Base-by-base conservation (phyloP, 1,284 basidiomycete genomes). In the Puccinia coronata region DNA sequence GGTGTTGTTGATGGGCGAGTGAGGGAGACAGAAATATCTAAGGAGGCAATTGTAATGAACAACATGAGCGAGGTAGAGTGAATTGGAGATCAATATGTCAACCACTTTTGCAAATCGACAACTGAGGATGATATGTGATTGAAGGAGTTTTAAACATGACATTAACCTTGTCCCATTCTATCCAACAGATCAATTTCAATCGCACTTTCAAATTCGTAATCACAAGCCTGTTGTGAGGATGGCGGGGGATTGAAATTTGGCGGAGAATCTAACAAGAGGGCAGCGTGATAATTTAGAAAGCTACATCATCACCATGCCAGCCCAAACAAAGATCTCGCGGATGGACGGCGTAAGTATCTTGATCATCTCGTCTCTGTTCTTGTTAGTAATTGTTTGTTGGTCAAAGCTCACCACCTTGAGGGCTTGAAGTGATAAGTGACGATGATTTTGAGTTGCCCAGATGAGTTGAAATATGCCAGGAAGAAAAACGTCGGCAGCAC, bases 401-500 rank as follows among this genome's bases (percentile, higher is more conserved):
- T 53, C 9, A 25, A 59, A 25, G 72, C 84, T 75, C 43, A 92
- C 92, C 89, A 99, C 97, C 87, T 98, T 98, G 53, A 98, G 88
- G 16, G 96, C 93, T 84, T 98, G 93, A 67, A 99, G 89, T 20
- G 95, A 91, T 25, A 98, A 87, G 36, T 96, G 87, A 16, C 94
- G 90, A 84, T 91, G 92, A 84, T 92, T 91, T n/a, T 91, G 89
- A 84, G 93, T 85, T 11, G 83, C 89, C 83, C 94, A 90, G 57
- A 97, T 91, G 83, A 94, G 90, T 83, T 92, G 91, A 83, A 97
- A 90, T 83, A 99, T 92, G 16, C 89, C 88, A 18, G 95, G 95
- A 9, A 99, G 88, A 89, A 95, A 96, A 82, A 91, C 89, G 23
- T 91, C 90, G 20, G 95, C 88, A 82, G 94, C 94, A 2, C 96